phyloP scores from a whole-genome alignment of 108 stramenopile genomes.

The Skeletonema tropicum region DNA sequence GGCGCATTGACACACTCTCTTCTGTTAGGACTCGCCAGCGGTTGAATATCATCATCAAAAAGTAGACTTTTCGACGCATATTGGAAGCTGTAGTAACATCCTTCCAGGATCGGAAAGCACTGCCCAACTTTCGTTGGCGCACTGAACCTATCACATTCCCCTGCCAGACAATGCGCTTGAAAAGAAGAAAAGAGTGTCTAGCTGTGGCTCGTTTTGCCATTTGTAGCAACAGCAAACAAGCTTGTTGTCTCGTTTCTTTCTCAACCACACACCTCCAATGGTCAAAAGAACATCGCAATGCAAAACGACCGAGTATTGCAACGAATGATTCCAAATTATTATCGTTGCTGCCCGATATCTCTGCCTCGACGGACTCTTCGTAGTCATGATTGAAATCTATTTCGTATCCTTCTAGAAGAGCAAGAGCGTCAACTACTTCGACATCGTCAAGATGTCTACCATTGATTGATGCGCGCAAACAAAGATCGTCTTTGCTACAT shows the following conservation, averaged over 20 bases:
- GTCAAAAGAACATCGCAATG: constrained; percentile 19
- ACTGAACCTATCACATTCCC: neutral
- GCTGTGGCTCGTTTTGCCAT: neutral
- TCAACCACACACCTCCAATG: constrained; percentile 10
- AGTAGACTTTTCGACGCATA: constrained; percentile 20
- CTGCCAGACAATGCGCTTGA: neutral
- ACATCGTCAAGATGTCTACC: neutral
- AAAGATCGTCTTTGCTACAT: too few relatives aligned
- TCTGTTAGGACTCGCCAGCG: constrained; percentile 29
- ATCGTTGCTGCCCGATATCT: neutral
- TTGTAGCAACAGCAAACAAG: neutral
- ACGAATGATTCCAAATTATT: neutral
- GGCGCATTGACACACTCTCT: constrained; percentile 15
- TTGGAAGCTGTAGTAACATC: neutral
- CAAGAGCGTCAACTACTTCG: neutral
- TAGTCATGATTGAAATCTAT: neutral
- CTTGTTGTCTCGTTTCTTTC: constrained; percentile 2
- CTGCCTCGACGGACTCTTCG: neutral
- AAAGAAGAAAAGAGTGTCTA: neutral
- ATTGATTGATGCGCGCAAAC: too few relatives aligned
- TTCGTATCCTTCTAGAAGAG: neutral
- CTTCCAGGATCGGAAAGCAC: constrained; percentile 23
- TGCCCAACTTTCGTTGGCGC: neutral
- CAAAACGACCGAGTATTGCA: constrained; percentile 6
- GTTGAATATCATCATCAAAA: constrained; percentile 44